These are phyloP conservation scores for Russula sp. DNA, from an alignment of 768 basidiomycete genomes.

Conservation along the genomic window DNA sequence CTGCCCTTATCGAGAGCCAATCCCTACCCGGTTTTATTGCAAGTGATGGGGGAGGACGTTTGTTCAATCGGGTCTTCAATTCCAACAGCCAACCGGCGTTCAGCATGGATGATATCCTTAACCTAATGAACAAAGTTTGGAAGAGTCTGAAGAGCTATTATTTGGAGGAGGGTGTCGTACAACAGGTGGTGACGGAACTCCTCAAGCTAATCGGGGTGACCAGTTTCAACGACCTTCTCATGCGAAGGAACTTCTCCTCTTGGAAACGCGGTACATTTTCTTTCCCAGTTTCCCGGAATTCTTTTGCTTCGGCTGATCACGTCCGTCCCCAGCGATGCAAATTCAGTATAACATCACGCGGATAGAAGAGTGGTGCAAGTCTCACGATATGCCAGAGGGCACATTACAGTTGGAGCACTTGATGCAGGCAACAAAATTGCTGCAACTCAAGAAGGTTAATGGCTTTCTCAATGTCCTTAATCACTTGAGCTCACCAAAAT, in stretches of 20 bases:
- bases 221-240: conserved; percentile 96
- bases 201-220: conserved; percentile 94
- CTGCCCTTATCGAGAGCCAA: conserved; percentile 97
- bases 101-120: conserved; percentile 97
- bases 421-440: conserved; percentile 98
- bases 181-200: conserved; percentile 91
- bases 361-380: conserved; percentile 99
- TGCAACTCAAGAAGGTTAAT: conserved; percentile 92
- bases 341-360: conserved; percentile 99
- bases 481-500: not conserved
- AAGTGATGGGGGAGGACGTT: conserved; percentile 83
- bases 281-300: not conserved
- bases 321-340: conserved; percentile 78
- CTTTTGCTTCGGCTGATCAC: not conserved
- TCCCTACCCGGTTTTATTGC: conserved; percentile 97
- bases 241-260: conserved; percentile 98
- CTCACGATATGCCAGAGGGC: conserved; percentile 99
- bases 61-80: conserved; percentile 90
- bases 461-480: not conserved
- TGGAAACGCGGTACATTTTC: conserved; percentile 91
- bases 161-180: conserved; percentile 94
- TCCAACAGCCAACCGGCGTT: conserved; percentile 84
- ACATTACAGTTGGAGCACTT: conserved; percentile 95
- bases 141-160: conserved; percentile 98
- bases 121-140: conserved; percentile 96